Evolutionary conservation across 352 stramenopile genomes (phyloP).

Genomic region (Pythium grandisporangium): DNA sequence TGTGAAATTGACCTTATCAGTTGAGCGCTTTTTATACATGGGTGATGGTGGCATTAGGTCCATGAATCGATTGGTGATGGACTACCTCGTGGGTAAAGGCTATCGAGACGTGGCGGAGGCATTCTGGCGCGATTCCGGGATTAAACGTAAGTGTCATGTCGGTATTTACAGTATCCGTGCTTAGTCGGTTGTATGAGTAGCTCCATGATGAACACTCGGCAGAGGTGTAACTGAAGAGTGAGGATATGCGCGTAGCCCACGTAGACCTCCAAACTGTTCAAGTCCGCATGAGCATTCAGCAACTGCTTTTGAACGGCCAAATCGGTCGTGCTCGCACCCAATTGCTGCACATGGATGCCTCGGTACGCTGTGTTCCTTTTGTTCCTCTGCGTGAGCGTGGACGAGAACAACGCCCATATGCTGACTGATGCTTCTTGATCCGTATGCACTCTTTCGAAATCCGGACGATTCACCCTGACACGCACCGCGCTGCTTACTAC

Average conservation of each 20-base stretch:
- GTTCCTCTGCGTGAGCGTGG: too few species aligned
- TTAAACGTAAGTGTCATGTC: constrained; percentile 60
- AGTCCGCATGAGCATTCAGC: constrained; percentile 59
- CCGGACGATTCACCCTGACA: neutral
- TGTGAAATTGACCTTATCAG: too few species aligned
- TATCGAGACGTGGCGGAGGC: constrained; percentile 70
- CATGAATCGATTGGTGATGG: constrained; percentile 77
- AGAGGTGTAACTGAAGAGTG: too few species aligned
- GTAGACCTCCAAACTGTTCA: constrained; percentile 71
- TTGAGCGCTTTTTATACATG: too few species aligned
- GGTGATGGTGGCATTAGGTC: constrained; percentile 17
- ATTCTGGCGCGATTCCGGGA: constrained; percentile 61
- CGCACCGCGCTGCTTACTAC: neutral
- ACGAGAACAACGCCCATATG: too few species aligned
- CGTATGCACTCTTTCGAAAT: too few species aligned
- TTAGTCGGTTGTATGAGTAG: too few species aligned
- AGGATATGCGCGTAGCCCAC: constrained; percentile 22
- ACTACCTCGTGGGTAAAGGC: constrained; percentile 74
- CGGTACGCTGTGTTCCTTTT: constrained; percentile 9
- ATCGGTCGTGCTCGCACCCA: constrained; percentile 52
- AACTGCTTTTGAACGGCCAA: constrained; percentile 50
- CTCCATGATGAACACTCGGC: too few species aligned
- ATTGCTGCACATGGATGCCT: constrained; percentile 35
- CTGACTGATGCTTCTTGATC: too few species aligned
- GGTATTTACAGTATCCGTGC: too few species aligned